Evolutionary conservation across 495 filamentous ascomycete genomes (phyloP), one percentile per base, ranked within the genome.

Genomic region (Penicillium coprophilum): DNA sequence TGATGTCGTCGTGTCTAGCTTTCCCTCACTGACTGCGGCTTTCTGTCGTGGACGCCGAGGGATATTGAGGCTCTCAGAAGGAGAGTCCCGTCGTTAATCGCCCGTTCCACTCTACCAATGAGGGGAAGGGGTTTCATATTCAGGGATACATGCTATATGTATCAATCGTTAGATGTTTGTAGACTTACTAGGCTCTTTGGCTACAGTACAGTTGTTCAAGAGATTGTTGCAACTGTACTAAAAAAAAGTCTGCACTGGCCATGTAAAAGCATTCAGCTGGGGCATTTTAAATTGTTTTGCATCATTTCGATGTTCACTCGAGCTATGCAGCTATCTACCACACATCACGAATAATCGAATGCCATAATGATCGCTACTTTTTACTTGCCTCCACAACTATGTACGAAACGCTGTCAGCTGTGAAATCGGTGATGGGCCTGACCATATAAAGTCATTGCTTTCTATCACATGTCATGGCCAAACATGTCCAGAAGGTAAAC

Each of bases 31-130:
- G 66, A 71, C 70, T 74, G 71, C 76, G 76, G 71, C 76, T 73
- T 76, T 76, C 75, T 80, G 78, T 77, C 71, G 72, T 65, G 65
- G 74, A 66, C 61, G 67, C 68, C 57, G 67, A 71, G 68, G 70
- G 65, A 60, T 61, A 55, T 60, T 59, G 69, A 73, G 73, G 68
- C 51, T 71, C 73, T 71, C 58, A 80, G 75, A 80, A 68, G 70
- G 66, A 78, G 50, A 46, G 65, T 63, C 78, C 78, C 76, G 77
- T 81, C 78, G 79, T 82, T 82, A 82, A 82, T 82, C 79, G 78
- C 79, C 74, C 80, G 72, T 74, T 77, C 68, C 70, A 65, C 66
- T 76, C 75, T 77, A 50, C 61, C 76, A 53, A 77, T 79, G 76
- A 71, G 69, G 69, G 56, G 65, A 61, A 75, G 59, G 76, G 75